phyloP scores from a whole-genome alignment of 768 basidiomycete genomes.

The Mycena vulgaris region DNA sequence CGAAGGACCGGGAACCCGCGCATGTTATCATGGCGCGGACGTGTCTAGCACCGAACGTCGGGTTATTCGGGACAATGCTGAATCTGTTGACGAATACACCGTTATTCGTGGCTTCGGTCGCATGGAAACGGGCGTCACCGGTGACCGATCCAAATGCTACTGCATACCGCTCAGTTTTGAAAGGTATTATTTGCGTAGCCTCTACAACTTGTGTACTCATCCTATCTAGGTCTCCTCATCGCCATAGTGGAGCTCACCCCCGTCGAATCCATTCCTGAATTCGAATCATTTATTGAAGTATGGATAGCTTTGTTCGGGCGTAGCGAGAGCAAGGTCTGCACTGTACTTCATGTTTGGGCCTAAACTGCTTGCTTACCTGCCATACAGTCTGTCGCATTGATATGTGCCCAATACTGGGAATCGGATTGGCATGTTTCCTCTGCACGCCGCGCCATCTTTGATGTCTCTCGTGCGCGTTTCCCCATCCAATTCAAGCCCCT shows the following conservation, averaged over 20 bases:
- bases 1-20: conserved; percentile 72
- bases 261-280: conserved; percentile 84
- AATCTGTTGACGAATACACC: conserved; percentile 78
- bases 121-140: conserved; percentile 78
- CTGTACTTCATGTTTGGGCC: neutral
- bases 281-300: conserved; percentile 78
- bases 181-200: conserved; percentile 66
- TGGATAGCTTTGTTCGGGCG: conserved; percentile 88
- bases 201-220: neutral
- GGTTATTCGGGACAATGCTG: conserved; percentile 71
- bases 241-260: conserved; percentile 81
- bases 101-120: conserved; percentile 80
- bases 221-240: conserved; percentile 78
- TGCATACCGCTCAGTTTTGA: conserved; percentile 86
- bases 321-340: conserved; percentile 64
- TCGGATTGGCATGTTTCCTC: conserved; percentile 78
- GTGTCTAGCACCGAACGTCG: conserved; percentile 71
- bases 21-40: conserved; percentile 72
- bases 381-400: conserved; percentile 68
- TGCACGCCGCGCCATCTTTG: conserved; percentile 84
- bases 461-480: conserved; percentile 86
- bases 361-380: neutral
- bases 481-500: conserved; percentile 84
- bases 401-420: conserved; percentile 89
- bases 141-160: conserved; percentile 84